phyloP scores from a whole-genome alignment of 2,329 filamentous ascomycete species.

The Verticillium albo-atrum region DNA sequence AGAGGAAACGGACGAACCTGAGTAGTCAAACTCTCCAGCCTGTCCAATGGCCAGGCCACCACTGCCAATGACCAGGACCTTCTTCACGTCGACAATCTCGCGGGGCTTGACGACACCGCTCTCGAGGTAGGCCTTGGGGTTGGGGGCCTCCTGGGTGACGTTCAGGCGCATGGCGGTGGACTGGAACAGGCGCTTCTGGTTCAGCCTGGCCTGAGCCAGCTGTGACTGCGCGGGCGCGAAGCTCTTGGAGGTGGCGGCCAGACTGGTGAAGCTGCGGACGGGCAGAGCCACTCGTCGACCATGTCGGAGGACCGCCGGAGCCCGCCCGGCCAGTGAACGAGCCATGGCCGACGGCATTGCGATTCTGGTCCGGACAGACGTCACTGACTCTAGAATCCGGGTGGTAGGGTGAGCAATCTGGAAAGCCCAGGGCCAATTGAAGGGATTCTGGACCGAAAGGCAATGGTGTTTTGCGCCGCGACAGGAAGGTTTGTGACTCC shows the following conservation, averaged over 20 bases:
- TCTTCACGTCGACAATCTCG: slow-evolving; percentile 85
- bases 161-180: slow-evolving; percentile 37
- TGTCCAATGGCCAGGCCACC: slow-evolving; percentile 96
- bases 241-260: slow-evolving; percentile 25
- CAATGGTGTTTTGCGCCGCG: slow-evolving; percentile 6
- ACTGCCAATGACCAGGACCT: slow-evolving; percentile 93
- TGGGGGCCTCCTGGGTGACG: slow-evolving; percentile 63
- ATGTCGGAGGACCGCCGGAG: slow-evolving; percentile 54
- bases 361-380: slow-evolving; percentile 8
- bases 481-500: slow-evolving; percentile 11
- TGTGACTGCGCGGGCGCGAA: slow-evolving; percentile 27
- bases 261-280: slow-evolving; percentile 36
- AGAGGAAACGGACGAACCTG: slow-evolving; percentile 79
- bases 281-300: slow-evolving; percentile 42
- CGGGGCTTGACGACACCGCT: slow-evolving; percentile 80
- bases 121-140: slow-evolving; percentile 81
- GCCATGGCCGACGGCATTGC: slow-evolving; percentile 35
- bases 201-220: slow-evolving; percentile 21
- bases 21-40: slow-evolving; percentile 98
- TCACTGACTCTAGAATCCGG: slow-evolving; percentile 5
- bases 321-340: slow-evolving; percentile 47
- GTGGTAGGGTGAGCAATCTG: slow-evolving; percentile 6
- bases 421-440: slow-evolving; percentile 13
- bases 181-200: slow-evolving; percentile 45
- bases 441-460: slow-evolving; percentile 5